Conservation (phyloP, 768 basidiomycete genomes). For the Mycena alexandri region DNA sequence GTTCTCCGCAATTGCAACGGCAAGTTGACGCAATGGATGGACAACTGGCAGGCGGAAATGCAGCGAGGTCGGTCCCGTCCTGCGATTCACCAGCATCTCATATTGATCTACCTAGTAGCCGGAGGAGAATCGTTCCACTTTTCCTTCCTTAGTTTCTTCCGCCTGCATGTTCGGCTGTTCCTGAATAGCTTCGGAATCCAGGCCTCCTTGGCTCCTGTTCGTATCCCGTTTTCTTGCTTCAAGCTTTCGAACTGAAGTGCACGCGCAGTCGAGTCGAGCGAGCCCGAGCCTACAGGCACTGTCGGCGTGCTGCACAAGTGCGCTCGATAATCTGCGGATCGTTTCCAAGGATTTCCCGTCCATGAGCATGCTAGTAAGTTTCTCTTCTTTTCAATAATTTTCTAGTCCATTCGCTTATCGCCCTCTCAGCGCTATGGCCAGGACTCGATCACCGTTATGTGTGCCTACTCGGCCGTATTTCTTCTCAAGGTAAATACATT, state of each 20-base stretch:
- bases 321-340: conserved; percentile 76
- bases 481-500: conserved; percentile 71
- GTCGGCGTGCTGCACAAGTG: conserved; percentile 80
- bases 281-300: conserved; percentile 77
- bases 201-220: conserved; percentile 67
- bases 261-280: conserved; percentile 64
- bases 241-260: conserved; percentile 22
- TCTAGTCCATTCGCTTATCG: conserved; percentile 18
- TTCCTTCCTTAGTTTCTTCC: conserved; percentile 81
- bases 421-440: conserved; percentile 79
- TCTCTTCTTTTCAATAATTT: conserved; percentile 3
- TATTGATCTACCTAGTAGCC: conserved; percentile 55
- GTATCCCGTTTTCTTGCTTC: conserved; percentile 40
- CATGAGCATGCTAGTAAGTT: conserved; percentile 78
- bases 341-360: conserved; percentile 80
- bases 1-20: conserved; percentile 79
- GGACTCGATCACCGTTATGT: conserved; percentile 88
- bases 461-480: conserved; percentile 87
- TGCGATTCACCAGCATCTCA: neutral
- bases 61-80: conserved; percentile 63
- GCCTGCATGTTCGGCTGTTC: conserved; percentile 83
- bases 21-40: conserved; percentile 79
- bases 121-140: conserved; percentile 82
- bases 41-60: conserved; percentile 82
- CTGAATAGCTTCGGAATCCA: conserved; percentile 88